Percentiles rank a stretch among this genome's conserved stretches.
Conservation (phyloP, 2,329 filamentous ascomycete species). For the Colletotrichum trifolii region DNA sequence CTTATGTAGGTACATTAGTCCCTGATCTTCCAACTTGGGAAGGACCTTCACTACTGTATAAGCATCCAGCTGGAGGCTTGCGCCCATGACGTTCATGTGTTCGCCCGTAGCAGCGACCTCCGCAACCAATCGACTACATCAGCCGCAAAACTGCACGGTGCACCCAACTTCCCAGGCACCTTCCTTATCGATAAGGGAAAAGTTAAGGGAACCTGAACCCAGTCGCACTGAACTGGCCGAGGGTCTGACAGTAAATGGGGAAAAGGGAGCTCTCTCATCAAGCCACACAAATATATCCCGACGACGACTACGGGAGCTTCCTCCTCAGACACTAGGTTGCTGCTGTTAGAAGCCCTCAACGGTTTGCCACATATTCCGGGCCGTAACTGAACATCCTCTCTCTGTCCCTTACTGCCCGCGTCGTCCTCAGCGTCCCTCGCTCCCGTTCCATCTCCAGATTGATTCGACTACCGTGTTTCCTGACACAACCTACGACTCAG, state of each 20-base stretch:
- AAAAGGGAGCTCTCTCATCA: conserved; percentile 28
- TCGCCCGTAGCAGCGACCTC: conserved; percentile 18
- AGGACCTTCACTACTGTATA: too few relatives aligned
- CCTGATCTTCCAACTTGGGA: too few relatives aligned
- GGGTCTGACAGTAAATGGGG: conserved; percentile 11
- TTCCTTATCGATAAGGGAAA: conserved; percentile 36
- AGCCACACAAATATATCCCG: conserved; percentile 20
- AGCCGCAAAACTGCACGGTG: conserved; percentile 13
- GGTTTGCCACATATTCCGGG: conserved; percentile 6
- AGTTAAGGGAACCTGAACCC: conserved; percentile 35
- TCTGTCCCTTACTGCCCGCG: not conserved
- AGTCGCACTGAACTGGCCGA: conserved; percentile 25
- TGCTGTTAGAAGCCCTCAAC: not conserved
- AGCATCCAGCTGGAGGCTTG: not conserved
- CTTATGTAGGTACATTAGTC: too few relatives aligned
- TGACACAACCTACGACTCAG: conserved; percentile 20
- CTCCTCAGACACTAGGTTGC: too few relatives aligned
- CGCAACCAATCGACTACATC: conserved; percentile 30
- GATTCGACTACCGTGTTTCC: conserved; percentile 10
- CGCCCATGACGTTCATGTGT: conserved; percentile 29
- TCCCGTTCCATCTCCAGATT: not conserved
- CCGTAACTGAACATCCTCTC: not conserved
- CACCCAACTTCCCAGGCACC: conserved; percentile 10
- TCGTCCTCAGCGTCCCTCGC: not conserved
- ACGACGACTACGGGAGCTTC: not conserved